A percentile compares a stretch with the other conserved stretches of the same genome.
phyloP scores from a whole-genome alignment of 2,329 filamentous ascomycete species.

The Colletotrichum agaves region DNA sequence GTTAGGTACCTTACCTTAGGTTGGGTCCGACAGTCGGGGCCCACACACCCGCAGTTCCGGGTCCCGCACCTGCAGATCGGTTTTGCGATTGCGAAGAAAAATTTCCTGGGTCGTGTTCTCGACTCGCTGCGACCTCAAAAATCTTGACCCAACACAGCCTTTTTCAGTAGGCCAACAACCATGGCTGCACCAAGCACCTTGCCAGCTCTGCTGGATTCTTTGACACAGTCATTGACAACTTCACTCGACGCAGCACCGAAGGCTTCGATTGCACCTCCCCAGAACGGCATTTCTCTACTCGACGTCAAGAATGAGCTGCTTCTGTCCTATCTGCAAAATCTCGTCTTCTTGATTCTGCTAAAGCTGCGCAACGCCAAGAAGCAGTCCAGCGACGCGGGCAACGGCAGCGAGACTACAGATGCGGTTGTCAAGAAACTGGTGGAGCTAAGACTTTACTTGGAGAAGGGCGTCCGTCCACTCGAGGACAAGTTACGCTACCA shows the following conservation, averaged over 20 bases:
- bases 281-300: constrained; percentile 91
- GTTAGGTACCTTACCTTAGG: neutral
- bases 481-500: constrained; percentile 94
- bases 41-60: constrained; percentile 5
- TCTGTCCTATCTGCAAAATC: constrained; percentile 93
- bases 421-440: constrained; percentile 87
- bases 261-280: constrained; percentile 74
- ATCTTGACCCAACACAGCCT: neutral
- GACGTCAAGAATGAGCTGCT: constrained; percentile 98
- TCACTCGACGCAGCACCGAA: constrained; percentile 75
- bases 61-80: constrained; percentile 32
- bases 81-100: constrained; percentile 24
- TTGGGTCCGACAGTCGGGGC: neutral
- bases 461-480: constrained; percentile 89
- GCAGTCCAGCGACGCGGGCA: constrained; percentile 42
- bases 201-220: constrained; percentile 61
- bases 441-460: constrained; percentile 90
- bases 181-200: constrained; percentile 63
- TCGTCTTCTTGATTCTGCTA: constrained; percentile 86
- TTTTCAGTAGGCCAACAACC: constrained; percentile 27
- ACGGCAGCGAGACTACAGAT: constrained; percentile 62
- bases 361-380: constrained; percentile 73
- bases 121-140: constrained; percentile 1
- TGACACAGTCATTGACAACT: constrained; percentile 69
- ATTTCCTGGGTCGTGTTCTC: constrained; percentile 21